Evolutionary conservation across 345 rosid genomes (phyloP).

Genomic region (Excoecaria cochinchinensis): DNA sequence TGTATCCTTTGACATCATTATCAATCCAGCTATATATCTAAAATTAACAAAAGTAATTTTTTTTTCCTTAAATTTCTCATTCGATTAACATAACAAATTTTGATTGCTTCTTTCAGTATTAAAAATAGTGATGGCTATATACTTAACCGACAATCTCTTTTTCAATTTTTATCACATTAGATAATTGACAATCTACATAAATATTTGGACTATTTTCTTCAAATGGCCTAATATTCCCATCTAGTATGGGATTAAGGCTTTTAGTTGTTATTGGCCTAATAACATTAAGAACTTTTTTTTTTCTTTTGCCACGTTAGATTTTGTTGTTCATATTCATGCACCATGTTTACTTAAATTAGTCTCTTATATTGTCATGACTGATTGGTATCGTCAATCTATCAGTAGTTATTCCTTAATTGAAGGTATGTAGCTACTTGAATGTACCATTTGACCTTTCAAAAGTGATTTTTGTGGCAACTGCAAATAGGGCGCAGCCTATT

Average conservation of each 20-base stretch:
- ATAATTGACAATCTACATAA: no score
- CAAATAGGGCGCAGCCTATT: constrained; percentile 89
- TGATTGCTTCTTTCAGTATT: no score
- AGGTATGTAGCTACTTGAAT: constrained; percentile 71
- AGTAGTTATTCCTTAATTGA: constrained; percentile 53
- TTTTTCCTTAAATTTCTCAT: no score
- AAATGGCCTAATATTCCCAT: no score
- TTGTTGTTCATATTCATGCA: background rate
- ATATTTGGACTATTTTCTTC: no score
- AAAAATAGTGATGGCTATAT: no score
- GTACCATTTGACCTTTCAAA: constrained; percentile 97
- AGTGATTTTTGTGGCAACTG: constrained; percentile 94
- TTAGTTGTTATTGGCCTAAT: no score
- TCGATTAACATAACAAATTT: no score
- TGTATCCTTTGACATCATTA: background rate
- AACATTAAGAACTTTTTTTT: no score
- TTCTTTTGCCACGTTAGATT: background rate
- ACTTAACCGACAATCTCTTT: no score
- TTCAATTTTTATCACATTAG: no score
- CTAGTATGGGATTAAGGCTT: no score
- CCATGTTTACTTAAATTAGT: constrained; percentile 10
- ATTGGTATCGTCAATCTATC: constrained; percentile 8
- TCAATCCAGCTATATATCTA: background rate
- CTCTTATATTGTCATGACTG: background rate
- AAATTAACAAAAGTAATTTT: background rate